Evolutionary conservation across 352 stramenopile species (phyloP).

Genomic region (Pythium myriotylum): DNA sequence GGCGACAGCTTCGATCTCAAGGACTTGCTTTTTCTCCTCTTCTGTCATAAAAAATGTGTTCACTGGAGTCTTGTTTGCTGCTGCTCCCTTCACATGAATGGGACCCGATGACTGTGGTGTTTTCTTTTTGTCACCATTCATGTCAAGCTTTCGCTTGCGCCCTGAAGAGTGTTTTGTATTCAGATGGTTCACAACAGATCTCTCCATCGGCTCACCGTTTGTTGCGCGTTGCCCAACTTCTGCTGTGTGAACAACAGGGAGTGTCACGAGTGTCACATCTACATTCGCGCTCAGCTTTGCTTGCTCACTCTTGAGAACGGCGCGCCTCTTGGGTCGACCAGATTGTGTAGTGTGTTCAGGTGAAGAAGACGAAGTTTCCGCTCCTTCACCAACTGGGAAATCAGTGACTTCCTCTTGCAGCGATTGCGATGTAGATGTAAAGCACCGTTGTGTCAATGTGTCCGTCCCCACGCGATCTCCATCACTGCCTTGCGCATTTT

Average conservation of each 20-base stretch:
- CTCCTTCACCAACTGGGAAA: background rate
- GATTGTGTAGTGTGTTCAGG: constrained; percentile 29
- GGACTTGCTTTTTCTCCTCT: constrained; percentile 63
- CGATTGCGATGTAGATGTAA: no score
- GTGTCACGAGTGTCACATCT: constrained; percentile 25
- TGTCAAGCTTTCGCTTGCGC: constrained; percentile 66
- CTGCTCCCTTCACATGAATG: constrained; percentile 1
- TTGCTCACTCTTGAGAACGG: constrained; percentile 46
- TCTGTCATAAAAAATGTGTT: constrained; percentile 61
- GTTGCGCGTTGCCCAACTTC: constrained; percentile 10
- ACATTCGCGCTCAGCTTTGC: background rate
- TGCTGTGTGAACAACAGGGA: constrained; percentile 8
- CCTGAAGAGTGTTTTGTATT: constrained; percentile 6
- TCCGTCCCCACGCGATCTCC: no score
- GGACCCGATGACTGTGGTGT: constrained; percentile 19
- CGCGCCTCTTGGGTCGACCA: constrained; percentile 57
- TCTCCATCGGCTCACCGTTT: constrained; percentile 18
- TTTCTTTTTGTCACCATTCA: constrained; percentile 36
- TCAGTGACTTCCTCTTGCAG: background rate
- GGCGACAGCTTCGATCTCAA: constrained; percentile 70
- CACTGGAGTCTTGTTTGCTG: background rate
- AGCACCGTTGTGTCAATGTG: no score
- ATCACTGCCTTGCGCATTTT: no score
- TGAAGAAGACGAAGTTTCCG: background rate
- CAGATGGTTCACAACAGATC: background rate